Evolutionary conservation across 495 filamentous ascomycete genomes (phyloP), one percentile per base, ranked within the genome.

Genomic region (Cryomyces minteri): DNA sequence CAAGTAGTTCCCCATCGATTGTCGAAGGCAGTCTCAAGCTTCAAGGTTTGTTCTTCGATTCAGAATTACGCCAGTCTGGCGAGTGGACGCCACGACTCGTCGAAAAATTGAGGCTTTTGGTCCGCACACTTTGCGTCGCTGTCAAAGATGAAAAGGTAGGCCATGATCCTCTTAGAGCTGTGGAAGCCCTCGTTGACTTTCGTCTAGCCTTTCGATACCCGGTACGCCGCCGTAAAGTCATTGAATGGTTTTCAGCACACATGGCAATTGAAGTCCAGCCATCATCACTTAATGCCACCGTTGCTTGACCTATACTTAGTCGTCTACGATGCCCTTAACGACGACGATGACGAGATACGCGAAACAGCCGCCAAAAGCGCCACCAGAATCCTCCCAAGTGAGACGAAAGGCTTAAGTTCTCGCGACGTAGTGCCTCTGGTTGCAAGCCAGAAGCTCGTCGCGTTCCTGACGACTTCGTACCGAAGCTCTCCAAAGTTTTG

Each of bases 291-390:
- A 25, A 25, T 25, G 18, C 18, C 18, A 25, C 34, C 14, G 11
- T 34, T 46, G 7, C 14, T 49, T 4, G 34, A 44, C 1, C 40
- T 69, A 5, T 74, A 72, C 39, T 43, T 77, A 28, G 51, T 67
- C 5, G 49, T 79, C 4, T 80, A 78, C 53, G 72, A 82, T 50
- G 58, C 69, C 49, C 66, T 95, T 0, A 79, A 82, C 48, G 90
- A 95, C 58, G 90, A 98, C 52, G 90, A 95, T 52, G 83, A 92
- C 39, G 88, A 94, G 37, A 67, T 94, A 36, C 71, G 88, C 4
- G 72, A 79, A 10, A 56, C 73, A 0, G 80, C 76, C 6, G 76
- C 87, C 4, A 31, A 34, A 2, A 61, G 65, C 4, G 63, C 69
- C 0, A 55, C 61, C 9, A 37, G 41, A 25, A 47, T 78, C 4